These are phyloP conservation scores for Hericium coralloides DNA, from an alignment of 768 basidiomycete genomes.

Conservation along the genomic window DNA sequence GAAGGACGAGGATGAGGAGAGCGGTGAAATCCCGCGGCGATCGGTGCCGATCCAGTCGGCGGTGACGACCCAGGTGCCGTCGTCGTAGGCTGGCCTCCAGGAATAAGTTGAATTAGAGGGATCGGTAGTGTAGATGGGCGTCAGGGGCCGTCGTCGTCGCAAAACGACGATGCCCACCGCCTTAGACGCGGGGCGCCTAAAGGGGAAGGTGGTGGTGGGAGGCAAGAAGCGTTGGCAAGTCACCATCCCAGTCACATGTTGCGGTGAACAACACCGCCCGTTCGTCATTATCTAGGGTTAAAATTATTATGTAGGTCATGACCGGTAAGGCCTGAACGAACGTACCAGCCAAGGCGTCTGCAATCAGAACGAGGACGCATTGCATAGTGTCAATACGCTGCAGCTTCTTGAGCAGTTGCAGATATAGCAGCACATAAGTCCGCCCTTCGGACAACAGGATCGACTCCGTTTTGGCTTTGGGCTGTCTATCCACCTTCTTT, in stretches of 20 bases:
- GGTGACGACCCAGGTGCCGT: too few relatives aligned
- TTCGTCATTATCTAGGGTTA: constrained; percentile 69
- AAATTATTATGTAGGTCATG: background rate
- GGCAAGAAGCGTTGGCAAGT: constrained; percentile 41
- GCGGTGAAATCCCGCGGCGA: too few relatives aligned
- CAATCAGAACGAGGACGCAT: constrained; percentile 77
- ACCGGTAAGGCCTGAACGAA: constrained; percentile 1
- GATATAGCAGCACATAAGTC: constrained; percentile 81
- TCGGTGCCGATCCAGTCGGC: too few relatives aligned
- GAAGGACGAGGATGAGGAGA: too few relatives aligned
- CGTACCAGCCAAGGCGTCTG: constrained; percentile 78
- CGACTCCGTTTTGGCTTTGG: constrained; percentile 64
- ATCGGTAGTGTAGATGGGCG: too few relatives aligned
- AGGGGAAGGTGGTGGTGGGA: too few relatives aligned
- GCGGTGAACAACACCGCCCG: constrained; percentile 69
- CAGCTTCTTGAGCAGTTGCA: constrained; percentile 80
- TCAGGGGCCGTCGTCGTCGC: too few relatives aligned
- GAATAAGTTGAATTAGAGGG: too few relatives aligned
- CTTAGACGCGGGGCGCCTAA: too few relatives aligned
- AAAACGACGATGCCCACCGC: too few relatives aligned
- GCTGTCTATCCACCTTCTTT: constrained; percentile 84
- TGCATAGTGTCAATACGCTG: constrained; percentile 84
- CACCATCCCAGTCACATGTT: constrained; percentile 56
- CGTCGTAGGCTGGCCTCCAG: too few relatives aligned
- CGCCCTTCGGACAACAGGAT: constrained; percentile 75